Evolutionary conservation across 2,329 filamentous ascomycete genomes (phyloP).

Genomic region (Aspergillus sp.): DNA sequence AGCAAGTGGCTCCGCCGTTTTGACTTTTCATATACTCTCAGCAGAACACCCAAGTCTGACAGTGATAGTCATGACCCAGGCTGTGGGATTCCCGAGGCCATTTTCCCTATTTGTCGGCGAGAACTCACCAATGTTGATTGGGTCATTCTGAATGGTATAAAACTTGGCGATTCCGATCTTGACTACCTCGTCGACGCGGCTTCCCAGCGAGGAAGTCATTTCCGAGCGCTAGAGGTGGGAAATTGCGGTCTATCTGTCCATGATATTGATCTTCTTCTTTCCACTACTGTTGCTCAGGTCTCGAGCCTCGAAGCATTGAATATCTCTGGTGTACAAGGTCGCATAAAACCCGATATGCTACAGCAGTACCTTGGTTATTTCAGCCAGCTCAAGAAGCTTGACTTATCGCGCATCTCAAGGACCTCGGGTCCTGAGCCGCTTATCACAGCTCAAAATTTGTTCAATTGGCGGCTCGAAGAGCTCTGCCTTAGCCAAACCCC

Average conservation of each 20-base stretch:
- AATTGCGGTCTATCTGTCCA: slow-evolving; percentile 57
- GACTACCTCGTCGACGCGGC: slow-evolving; percentile 67
- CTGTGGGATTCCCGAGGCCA: slow-evolving; percentile 67
- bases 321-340: slow-evolving; percentile 65
- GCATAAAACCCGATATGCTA: slow-evolving; percentile 63
- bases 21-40: slow-evolving; percentile 65
- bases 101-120: slow-evolving; percentile 66
- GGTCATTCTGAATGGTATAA: slow-evolving; percentile 67
- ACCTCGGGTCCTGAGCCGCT: slow-evolving; percentile 64
- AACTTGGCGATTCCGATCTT: slow-evolving; percentile 69
- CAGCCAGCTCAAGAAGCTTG: slow-evolving; percentile 63
- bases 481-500: slow-evolving; percentile 64
- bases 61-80: slow-evolving; percentile 57
- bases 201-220: slow-evolving; percentile 62
- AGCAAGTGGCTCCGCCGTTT: slow-evolving; percentile 62
- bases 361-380: slow-evolving; percentile 67
- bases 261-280: slow-evolving; percentile 58
- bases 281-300: slow-evolving; percentile 64
- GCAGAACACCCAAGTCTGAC: slow-evolving; percentile 53
- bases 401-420: slow-evolving; percentile 64
- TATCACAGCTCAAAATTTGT: slow-evolving; percentile 64
- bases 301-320: slow-evolving; percentile 67
- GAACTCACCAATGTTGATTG: slow-evolving; percentile 70
- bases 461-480: slow-evolving; percentile 67
- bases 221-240: slow-evolving; percentile 67